Percentiles rank a stretch among this genome's conserved stretches.
phyloP scores from a whole-genome alignment of 2,329 filamentous ascomycete genomes.

The Seiridium unicorne region DNA sequence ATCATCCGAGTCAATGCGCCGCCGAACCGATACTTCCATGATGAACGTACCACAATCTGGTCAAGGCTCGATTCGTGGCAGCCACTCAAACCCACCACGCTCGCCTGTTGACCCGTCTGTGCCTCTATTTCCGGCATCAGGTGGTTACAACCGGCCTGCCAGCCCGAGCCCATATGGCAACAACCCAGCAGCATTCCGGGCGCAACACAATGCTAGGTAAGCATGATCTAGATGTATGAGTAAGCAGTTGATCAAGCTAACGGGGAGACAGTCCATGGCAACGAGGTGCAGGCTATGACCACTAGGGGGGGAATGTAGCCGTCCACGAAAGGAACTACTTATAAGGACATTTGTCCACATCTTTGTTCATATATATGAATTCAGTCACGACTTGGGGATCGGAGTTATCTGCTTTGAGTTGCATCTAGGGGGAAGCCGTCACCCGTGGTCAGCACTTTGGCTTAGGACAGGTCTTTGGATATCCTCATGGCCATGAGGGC shows the following conservation, averaged over 20 bases:
- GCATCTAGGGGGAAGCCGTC: slow-evolving; percentile 14
- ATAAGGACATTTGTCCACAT: slow-evolving; percentile 16
- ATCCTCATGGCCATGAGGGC: neutral
- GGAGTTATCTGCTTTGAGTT: slow-evolving; percentile 28
- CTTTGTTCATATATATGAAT: slow-evolving; percentile 24
- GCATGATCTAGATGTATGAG: slow-evolving; percentile 11
- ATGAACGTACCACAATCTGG: neutral
- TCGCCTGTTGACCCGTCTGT: slow-evolving; percentile 50
- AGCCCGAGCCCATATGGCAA: slow-evolving; percentile 26
- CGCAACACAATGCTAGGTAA: slow-evolving; percentile 45
- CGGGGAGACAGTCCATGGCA: slow-evolving; percentile 48
- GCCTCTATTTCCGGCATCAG: slow-evolving; percentile 45
- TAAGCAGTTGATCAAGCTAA: neutral
- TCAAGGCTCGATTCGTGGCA: slow-evolving; percentile 13
- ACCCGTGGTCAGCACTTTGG: neutral
- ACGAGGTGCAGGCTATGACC: slow-evolving; percentile 55
- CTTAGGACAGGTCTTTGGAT: slow-evolving; percentile 4
- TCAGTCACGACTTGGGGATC: slow-evolving; percentile 25
- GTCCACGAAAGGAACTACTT: slow-evolving; percentile 21
- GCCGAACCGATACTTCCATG: slow-evolving; percentile 29
- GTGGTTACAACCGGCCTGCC: slow-evolving; percentile 19
- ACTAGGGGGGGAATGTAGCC: slow-evolving; percentile 29
- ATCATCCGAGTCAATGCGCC: slow-evolving; percentile 51
- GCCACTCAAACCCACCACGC: slow-evolving; percentile 30
- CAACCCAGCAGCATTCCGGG: slow-evolving; percentile 32